A percentile compares a stretch with the other conserved stretches of the same genome.
Conservation (phyloP, 768 basidiomycete genomes). For the Clitopilus hobsonii region DNA sequence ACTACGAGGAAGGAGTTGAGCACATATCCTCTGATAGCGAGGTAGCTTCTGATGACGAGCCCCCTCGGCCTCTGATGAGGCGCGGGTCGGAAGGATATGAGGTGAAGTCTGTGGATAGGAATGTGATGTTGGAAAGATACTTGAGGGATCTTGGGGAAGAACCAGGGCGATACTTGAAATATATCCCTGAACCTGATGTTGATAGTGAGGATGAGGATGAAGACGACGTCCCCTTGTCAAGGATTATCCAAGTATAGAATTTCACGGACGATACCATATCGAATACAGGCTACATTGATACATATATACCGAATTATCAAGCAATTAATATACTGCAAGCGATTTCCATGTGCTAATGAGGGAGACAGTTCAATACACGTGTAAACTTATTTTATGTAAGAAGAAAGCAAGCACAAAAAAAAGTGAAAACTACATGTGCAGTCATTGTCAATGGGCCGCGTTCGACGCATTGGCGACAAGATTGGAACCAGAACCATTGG, state of each 20-base stretch:
- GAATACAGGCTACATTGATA: neutral
- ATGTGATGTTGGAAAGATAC: constrained; percentile 59
- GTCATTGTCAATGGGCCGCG: constrained; percentile 5
- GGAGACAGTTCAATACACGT: no score
- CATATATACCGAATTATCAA: neutral
- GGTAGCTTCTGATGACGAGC: constrained; percentile 9
- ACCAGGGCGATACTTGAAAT: constrained; percentile 60
- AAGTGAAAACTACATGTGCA: constrained; percentile 11
- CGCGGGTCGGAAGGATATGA: constrained; percentile 84
- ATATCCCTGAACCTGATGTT: constrained; percentile 53
- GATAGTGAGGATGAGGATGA: constrained; percentile 41
- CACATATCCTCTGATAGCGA: constrained; percentile 18
- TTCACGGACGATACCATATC: neutral
- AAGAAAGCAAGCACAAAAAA: neutral
- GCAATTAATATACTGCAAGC: neutral
- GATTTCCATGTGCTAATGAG: no score
- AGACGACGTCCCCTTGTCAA: constrained; percentile 23
- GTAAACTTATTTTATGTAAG: no score
- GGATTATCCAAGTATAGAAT: neutral
- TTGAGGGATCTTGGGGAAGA: constrained; percentile 49
- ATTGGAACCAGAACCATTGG: no score
- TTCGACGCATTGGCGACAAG: constrained; percentile 2
- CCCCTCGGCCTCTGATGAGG: constrained; percentile 35
- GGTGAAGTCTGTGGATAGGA: constrained; percentile 54
- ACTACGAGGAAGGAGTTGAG: constrained; percentile 42